Evolutionary conservation across 108 stramenopile species (phyloP).

Genomic region (Parietichytrium sp.): DNA sequence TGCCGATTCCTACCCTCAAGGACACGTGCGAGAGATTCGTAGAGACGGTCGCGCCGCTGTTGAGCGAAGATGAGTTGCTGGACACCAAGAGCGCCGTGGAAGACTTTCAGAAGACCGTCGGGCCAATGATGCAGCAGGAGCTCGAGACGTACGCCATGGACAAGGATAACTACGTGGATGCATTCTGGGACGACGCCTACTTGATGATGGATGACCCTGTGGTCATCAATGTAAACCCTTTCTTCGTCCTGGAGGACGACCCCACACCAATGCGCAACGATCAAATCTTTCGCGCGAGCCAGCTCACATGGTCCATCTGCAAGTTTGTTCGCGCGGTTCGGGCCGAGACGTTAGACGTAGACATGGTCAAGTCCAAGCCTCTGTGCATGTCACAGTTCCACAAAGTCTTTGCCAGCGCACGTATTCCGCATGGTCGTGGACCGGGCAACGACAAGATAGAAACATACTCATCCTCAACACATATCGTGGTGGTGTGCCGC

Average conservation of each 20-base stretch:
- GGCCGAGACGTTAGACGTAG: neutral
- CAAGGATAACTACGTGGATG: conserved; percentile 16
- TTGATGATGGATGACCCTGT: neutral
- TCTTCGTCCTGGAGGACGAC: conserved; percentile 27
- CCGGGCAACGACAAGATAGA: neutral
- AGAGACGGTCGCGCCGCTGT: neutral
- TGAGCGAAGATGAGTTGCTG: neutral
- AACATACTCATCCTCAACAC: neutral
- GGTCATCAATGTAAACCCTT: neutral
- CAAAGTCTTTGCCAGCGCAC: neutral
- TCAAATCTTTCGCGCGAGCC: neutral
- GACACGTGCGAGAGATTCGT: neutral
- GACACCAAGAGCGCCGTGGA: neutral
- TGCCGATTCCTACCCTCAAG: neutral
- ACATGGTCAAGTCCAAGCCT: neutral
- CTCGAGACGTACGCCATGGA: neutral
- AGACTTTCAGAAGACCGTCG: neutral
- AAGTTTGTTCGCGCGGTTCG: neutral
- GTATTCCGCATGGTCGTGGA: neutral
- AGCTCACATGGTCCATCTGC: neutral
- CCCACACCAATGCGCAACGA: neutral
- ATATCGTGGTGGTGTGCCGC: neutral
- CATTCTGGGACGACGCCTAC: conserved; percentile 18
- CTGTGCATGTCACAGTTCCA: conserved; percentile 12
- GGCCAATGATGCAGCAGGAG: neutral